These are phyloP conservation scores for Globisporangium echinulatum DNA, from an alignment of 352 stramenopile species.

Conservation along the genomic window DNA sequence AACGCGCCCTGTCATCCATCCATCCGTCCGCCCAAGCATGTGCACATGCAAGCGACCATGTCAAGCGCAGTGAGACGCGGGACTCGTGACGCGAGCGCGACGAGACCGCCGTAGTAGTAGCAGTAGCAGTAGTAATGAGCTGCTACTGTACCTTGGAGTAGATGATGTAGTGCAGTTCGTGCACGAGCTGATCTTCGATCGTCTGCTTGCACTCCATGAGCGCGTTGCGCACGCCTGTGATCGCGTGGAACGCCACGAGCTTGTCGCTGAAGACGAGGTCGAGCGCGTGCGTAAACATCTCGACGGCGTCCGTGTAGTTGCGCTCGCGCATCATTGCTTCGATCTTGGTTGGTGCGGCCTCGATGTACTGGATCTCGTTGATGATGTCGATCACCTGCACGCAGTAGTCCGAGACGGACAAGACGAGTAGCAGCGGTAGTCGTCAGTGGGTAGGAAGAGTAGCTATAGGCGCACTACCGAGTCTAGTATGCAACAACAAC, in stretches of 20 bases:
- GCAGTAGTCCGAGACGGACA: background rate
- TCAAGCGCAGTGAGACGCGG: background rate
- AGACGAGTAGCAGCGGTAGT: background rate
- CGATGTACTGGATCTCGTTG: constrained; percentile 79
- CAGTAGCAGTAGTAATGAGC: too few relatives aligned
- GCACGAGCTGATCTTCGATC: constrained; percentile 74
- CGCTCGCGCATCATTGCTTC: constrained; percentile 40
- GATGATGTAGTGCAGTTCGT: constrained; percentile 60
- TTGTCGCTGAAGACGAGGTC: constrained; percentile 79
- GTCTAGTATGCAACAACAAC: too few relatives aligned
- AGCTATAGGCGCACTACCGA: background rate
- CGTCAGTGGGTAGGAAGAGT: background rate
- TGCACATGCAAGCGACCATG: background rate
- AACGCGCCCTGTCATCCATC: constrained; percentile 32
- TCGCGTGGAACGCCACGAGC: constrained; percentile 71
- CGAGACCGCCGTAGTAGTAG: too few relatives aligned
- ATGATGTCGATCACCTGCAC: constrained; percentile 73
- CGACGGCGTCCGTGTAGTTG: constrained; percentile 56
- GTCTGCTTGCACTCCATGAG: constrained; percentile 84
- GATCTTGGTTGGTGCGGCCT: constrained; percentile 64
- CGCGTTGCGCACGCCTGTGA: constrained; percentile 61
- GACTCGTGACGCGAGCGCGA: too few relatives aligned
- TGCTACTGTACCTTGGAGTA: constrained; percentile 48
- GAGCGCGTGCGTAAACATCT: constrained; percentile 69
- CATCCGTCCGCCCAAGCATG: too few relatives aligned